Percentiles rank a stretch among this genome's conserved stretches.
These are phyloP conservation scores for Bipolaris cookei DNA, from an alignment of 2,329 filamentous ascomycete genomes.

Conservation along the genomic window DNA sequence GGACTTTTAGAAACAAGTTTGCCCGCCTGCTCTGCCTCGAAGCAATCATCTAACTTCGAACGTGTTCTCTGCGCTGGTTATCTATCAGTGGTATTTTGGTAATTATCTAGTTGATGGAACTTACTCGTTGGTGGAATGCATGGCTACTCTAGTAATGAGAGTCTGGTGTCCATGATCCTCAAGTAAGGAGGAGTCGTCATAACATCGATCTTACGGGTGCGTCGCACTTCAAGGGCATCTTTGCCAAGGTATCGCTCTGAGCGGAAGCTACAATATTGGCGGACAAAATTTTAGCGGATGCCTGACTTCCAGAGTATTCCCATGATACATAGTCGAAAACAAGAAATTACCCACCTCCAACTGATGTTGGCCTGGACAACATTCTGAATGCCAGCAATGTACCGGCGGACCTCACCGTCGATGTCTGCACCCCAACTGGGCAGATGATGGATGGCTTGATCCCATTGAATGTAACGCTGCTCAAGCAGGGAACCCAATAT, in stretches of 20 bases:
- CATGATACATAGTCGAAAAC: not conserved
- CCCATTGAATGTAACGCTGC: conserved; percentile 1
- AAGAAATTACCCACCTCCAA: not conserved
- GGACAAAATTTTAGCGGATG: not conserved
- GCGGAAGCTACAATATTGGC: not conserved
- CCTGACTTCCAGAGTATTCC: not conserved
- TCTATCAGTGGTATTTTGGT: not conserved
- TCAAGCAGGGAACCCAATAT: not conserved
- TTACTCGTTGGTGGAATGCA: not conserved
- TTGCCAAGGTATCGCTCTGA: conserved; percentile 1
- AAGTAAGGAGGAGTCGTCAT: not conserved
- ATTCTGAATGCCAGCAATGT: conserved; percentile 1
- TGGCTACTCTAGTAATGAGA: not conserved
- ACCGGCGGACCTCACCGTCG: not conserved
- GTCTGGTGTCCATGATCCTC: not conserved
- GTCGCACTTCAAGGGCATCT: not conserved
- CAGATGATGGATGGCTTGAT: not conserved
- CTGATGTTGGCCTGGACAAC: not conserved
- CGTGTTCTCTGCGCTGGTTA: not conserved
- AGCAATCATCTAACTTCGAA: not conserved
- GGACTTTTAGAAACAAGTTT: not conserved
- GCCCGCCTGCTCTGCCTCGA: not conserved
- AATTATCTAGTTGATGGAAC: not conserved
- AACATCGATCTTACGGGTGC: conserved; percentile 1
- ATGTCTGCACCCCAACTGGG: not conserved